Evolutionary conservation across 305 asterid species (phyloP).

Genomic region (Rubia peregrina): DNA sequence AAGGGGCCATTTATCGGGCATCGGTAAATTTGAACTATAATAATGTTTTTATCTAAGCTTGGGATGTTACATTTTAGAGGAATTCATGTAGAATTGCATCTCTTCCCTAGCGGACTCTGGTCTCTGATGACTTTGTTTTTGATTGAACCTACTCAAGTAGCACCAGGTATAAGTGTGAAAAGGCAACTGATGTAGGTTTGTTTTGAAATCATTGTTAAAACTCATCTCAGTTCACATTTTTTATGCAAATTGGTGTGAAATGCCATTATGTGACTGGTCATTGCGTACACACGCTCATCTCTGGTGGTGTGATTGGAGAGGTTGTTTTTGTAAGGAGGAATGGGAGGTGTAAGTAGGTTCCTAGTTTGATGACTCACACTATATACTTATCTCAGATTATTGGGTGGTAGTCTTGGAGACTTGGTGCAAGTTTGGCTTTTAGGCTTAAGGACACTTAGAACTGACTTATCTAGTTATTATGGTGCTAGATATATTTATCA

Average conservation of each 20-base stretch:
- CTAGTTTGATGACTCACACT: background rate
- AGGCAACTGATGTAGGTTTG: background rate
- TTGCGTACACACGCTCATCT: too few relatives aligned
- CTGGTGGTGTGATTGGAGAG: too few relatives aligned
- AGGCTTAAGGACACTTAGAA: background rate
- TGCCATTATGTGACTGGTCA: background rate
- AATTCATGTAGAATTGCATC: background rate
- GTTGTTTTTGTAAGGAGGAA: background rate
- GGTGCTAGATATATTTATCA: background rate
- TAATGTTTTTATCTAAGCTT: background rate
- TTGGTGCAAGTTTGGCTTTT: background rate
- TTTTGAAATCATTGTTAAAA: background rate
- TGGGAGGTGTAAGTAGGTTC: background rate
- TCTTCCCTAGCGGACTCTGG: background rate
- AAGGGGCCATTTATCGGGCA: constrained; percentile 83
- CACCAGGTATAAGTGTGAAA: background rate
- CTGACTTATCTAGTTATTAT: too few relatives aligned
- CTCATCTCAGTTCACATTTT: background rate
- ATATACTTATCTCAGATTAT: background rate
- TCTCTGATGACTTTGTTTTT: background rate
- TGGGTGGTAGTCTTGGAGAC: background rate
- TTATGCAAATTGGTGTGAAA: background rate
- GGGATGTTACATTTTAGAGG: background rate
- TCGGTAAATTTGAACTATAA: constrained; percentile 44
- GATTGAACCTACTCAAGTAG: background rate